These are phyloP conservation scores for Hanseniaspora lachancei DNA, from an alignment of 805 yeast species.

Conservation along the genomic window DNA sequence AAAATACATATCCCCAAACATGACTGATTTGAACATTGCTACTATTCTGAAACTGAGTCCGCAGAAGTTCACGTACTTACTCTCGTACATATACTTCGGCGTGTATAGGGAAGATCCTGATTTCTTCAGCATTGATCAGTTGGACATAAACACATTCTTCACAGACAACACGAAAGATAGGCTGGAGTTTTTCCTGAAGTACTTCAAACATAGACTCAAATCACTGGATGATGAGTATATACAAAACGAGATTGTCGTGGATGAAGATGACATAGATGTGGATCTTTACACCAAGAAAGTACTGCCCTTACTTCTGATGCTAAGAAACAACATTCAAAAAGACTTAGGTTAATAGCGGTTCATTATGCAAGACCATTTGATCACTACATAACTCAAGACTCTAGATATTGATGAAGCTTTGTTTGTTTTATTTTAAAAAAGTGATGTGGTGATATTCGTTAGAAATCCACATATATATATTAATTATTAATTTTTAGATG, in stretches of 20 bases:
- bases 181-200: neutral
- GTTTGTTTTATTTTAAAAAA: neutral
- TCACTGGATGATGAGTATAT: neutral
- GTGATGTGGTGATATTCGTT: neutral
- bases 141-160: neutral
- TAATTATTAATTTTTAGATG: neutral
- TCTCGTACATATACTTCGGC: constrained; percentile 2
- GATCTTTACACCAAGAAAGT: neutral
- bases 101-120: neutral
- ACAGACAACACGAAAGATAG: neutral
- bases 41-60: neutral
- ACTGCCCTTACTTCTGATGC: neutral
- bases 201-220: constrained; percentile 5
- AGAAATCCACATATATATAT: neutral
- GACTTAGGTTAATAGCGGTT: neutral
- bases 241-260: neutral
- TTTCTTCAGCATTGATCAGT: neutral
- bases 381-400: too few species aligned
- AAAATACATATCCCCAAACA: neutral
- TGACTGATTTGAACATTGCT: neutral
- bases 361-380: too few species aligned
- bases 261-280: neutral
- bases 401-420: too few species aligned
- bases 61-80: neutral
- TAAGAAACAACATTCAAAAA: neutral